Evolutionary conservation across 2,329 filamentous ascomycete genomes (phyloP).

Genomic region (Blastomyces emzantsi): DNA sequence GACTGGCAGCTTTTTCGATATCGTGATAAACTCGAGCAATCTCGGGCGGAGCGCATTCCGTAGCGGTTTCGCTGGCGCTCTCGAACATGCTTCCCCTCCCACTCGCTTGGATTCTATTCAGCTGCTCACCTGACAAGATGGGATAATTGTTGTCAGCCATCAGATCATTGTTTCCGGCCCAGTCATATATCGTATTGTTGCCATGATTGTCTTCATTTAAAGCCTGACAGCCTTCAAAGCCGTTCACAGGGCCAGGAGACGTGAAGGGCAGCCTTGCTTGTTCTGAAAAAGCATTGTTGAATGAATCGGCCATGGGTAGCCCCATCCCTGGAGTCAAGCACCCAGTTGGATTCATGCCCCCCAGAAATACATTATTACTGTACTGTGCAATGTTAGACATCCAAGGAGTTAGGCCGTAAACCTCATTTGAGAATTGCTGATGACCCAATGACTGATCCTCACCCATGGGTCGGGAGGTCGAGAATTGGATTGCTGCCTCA

Average conservation of each 20-base stretch:
- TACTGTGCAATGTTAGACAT: slow-evolving; percentile 1
- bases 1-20: slow-evolving; percentile 25
- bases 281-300: background rate
- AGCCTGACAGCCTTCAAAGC: background rate
- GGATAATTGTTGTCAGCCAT: background rate
- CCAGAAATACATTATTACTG: background rate
- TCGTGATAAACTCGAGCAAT: slow-evolving; percentile 24
- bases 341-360: background rate
- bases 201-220: background rate
- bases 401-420: background rate
- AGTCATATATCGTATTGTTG: background rate
- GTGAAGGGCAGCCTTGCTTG: background rate
- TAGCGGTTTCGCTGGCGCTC: slow-evolving; percentile 11
- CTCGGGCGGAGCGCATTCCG: slow-evolving; percentile 16
- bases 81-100: background rate
- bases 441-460: slow-evolving; percentile 1
- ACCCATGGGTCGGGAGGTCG: slow-evolving; percentile 9
- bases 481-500: slow-evolving; percentile 19
- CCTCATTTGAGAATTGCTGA: background rate
- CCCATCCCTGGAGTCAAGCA: background rate
- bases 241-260: background rate
- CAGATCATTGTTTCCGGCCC: background rate
- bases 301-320: background rate
- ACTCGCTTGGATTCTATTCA: background rate
- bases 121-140: background rate